These are phyloP conservation scores for Mimosa bimucronata DNA, from an alignment of 306 rosid genomes.

Conservation along the genomic window DNA sequence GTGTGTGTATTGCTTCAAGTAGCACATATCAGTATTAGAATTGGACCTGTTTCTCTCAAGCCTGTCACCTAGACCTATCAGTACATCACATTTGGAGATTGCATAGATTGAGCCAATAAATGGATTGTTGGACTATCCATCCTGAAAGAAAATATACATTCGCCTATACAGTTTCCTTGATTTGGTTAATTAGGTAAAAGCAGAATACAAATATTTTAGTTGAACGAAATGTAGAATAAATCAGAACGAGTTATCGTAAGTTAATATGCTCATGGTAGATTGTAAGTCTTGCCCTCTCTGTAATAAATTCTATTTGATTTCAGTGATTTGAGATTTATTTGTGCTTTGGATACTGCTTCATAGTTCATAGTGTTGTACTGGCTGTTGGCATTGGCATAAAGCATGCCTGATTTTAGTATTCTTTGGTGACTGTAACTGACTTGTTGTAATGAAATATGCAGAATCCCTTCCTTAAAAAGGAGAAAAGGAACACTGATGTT, in stretches of 20 bases:
- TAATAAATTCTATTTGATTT: background rate
- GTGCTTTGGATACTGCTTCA: background rate
- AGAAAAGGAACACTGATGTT: conserved; percentile 44
- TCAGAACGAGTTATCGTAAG: background rate
- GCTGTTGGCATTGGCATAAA: conserved; percentile 2
- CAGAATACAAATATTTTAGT: background rate
- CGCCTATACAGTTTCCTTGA: background rate
- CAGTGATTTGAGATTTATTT: conserved; percentile 13
- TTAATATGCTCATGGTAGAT: background rate
- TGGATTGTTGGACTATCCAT: background rate
- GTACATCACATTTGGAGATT: background rate
- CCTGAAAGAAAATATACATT: background rate
- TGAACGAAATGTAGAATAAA: background rate
- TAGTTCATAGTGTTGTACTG: background rate
- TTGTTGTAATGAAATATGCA: conserved; percentile 40
- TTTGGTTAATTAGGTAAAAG: background rate
- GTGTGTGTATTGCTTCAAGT: background rate
- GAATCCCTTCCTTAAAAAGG: conserved; percentile 66
- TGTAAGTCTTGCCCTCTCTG: background rate
- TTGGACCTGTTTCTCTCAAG: background rate
- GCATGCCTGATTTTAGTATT: background rate
- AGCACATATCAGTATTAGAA: background rate
- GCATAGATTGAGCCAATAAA: background rate
- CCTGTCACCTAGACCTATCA: background rate
- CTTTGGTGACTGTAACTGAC: conserved; percentile 20